Evolutionary conservation across 1,284 basidiomycete species (phyloP), one percentile per base, ranked within the genome.

Genomic region (Ceratobasidium sp.): DNA sequence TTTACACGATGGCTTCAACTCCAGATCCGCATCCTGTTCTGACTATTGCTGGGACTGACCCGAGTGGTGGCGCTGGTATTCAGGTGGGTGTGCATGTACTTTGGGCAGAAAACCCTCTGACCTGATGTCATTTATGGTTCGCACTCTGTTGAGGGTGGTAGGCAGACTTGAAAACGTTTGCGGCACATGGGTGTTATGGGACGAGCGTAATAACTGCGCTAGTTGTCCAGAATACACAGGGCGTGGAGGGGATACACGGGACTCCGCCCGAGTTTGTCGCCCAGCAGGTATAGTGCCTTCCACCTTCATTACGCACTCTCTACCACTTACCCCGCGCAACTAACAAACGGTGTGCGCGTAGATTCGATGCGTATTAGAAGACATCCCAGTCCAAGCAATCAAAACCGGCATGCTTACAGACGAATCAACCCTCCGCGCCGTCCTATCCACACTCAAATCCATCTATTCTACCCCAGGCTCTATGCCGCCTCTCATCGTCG

Each of bases 401-500:
- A 98, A 98, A 82, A 94, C 94, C 0, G 96, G 96, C 16, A 98
- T 98, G 95, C 85, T 93, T 0, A 88, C 83, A 77, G 86, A 89
- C 74, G 86, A n/a, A 0, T 82, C 81, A 1, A 86, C 82, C 47
- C 83, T 84, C 5, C 81, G 78, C 21, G 81, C 84, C 0, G 83
- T 90, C 1, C 83, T 85, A 0, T 76, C 79, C 6, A 82, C 84
- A 6, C 82, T 92, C 59, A 84, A 79, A 67, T 64, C 76, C 1
- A 44, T 58, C 32, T 76, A 73, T 43, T 28, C 72, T 7, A 28
- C 54, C 4, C 80, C 82, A 76, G 86, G 84, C 78, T 52, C 43
- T 80, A 81, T 50, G 78, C 81, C 1, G 76, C 76, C 11, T 9
- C 46, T 75, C 43, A 67, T 75, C 30, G 88, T 93, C 75, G 95